These are phyloP conservation scores for Sporothrix inflata DNA, from an alignment of 2,329 filamentous ascomycete genomes.

Conservation along the genomic window DNA sequence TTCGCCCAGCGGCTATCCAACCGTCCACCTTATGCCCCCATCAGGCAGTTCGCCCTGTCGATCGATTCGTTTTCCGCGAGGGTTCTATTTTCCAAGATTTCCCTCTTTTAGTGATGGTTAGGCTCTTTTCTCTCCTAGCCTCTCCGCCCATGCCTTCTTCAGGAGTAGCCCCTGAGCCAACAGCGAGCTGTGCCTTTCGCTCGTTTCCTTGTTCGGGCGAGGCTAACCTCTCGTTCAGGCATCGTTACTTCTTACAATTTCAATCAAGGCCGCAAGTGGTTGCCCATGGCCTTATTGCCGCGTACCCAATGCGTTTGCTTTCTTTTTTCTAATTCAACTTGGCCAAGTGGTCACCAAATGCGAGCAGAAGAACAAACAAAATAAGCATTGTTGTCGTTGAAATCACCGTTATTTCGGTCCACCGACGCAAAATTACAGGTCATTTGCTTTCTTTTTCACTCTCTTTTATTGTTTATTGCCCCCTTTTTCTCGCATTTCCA, in stretches of 20 bases:
- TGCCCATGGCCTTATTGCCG: background rate
- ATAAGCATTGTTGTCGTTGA: background rate
- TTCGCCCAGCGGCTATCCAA: background rate
- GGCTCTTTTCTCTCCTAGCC: background rate
- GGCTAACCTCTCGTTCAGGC: background rate
- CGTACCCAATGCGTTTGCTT: background rate
- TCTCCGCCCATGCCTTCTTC: slow-evolving; percentile 1
- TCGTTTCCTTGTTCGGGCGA: background rate
- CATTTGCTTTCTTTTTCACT: background rate
- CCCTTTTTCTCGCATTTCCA: background rate
- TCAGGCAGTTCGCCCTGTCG: slow-evolving; percentile 9
- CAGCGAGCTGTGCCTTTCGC: background rate
- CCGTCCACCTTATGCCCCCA: slow-evolving; percentile 9
- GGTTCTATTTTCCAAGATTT: background rate
- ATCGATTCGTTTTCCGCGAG: background rate
- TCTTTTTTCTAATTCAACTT: background rate
- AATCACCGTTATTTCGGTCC: slow-evolving; percentile 2
- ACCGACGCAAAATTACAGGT: background rate
- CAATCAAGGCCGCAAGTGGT: background rate
- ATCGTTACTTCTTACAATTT: slow-evolving; percentile 8
- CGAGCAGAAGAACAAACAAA: background rate
- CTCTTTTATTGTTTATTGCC: background rate
- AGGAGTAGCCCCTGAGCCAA: slow-evolving; percentile 4
- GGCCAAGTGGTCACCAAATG: background rate
- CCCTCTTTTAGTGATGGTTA: background rate